phyloP scores from a whole-genome alignment of 2,329 filamentous ascomycete genomes.

The Aspergillus pseudoviridinutans region DNA sequence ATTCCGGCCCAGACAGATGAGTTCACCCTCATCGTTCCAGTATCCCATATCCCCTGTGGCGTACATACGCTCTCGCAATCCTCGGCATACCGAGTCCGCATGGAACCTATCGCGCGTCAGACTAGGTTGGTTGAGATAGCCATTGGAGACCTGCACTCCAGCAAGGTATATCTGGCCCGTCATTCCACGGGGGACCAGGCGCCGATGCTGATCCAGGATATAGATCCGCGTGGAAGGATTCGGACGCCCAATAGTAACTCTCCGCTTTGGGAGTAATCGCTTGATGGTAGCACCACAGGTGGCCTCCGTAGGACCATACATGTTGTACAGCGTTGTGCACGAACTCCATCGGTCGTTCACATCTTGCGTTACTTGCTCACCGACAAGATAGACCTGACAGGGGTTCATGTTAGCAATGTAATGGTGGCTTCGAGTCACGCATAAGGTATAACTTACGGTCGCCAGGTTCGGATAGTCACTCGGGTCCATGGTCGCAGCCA shows the following conservation, averaged over 20 bases:
- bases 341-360: slow-evolving; percentile 32
- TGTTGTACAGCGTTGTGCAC: slow-evolving; percentile 35
- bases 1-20: slow-evolving; percentile 38
- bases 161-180: slow-evolving; percentile 43
- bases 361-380: slow-evolving; percentile 35
- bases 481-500: slow-evolving; percentile 31
- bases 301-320: slow-evolving; percentile 44
- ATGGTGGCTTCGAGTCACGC: not conserved
- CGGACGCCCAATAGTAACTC: slow-evolving; percentile 37
- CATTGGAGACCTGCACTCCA: slow-evolving; percentile 42
- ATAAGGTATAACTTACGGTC: not conserved
- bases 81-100: slow-evolving; percentile 22
- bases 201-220: slow-evolving; percentile 37
- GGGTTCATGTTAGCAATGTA: not conserved
- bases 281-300: slow-evolving; percentile 39
- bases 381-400: slow-evolving; percentile 33
- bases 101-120: slow-evolving; percentile 25
- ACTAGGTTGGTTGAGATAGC: slow-evolving; percentile 38
- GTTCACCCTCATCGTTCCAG: slow-evolving; percentile 34
- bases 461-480: slow-evolving; percentile 29
- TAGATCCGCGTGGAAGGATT: slow-evolving; percentile 38
- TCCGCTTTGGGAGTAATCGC: slow-evolving; percentile 14
- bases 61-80: slow-evolving; percentile 32
- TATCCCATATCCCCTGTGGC: slow-evolving; percentile 42
- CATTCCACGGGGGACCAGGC: slow-evolving; percentile 29